Base-by-base conservation (phyloP, 1,284 basidiomycete species). In the Ganoderma boninense region DNA sequence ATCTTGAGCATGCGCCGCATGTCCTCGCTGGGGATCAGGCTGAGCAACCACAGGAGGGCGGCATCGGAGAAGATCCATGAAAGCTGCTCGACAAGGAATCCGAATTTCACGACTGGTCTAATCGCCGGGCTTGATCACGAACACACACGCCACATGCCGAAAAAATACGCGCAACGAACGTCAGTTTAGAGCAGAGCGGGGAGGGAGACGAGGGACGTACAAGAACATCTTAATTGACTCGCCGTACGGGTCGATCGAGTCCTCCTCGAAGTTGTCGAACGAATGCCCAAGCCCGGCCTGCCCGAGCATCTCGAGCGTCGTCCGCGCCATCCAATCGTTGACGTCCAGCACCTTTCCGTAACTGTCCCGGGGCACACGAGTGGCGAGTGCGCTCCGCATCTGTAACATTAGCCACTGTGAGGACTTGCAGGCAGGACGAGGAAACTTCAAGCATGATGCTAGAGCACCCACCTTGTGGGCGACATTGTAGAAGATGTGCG, bases 261-360 rank as follows among this genome's bases (percentile, higher is more conserved):
- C 73, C 0, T 73, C 70, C 23, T 72, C 73, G 26, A 82, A 74
- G 3, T 79, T 73, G 64, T 80, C 76, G 68, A 84, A 83, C 2
- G 81, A 79, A 69, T 82, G 80, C 2, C 81, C 82, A 5, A 83
- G 76, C 0, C 79, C 80, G 7, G 77, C 80, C 66, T 82, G 81
- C 1, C 80, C 81, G 65, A 84, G 76, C 20, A 80, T 75, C 72
- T 83, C 82, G 2, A 84, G 76, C 16, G 82, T 79, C 6, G 78
- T 74, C 29, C 80, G 77, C 7, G 74, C 77, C 76, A 79, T 80
- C 79, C 82, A 82, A 18, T 74, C 65, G 13, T 79, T 71, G 14
- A 84, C 64, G 62, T 82, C 79, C 38, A 83, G 77, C 76, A 49
- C 71, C 65, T 3, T 69, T 46, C 14, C 23, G 11, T 23, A 5